A percentile compares a stretch with the other conserved stretches of the same genome.
These are phyloP conservation scores for Exophiala phaeomuriformis DNA, from an alignment of 2,329 filamentous ascomycete genomes.

Conservation along the genomic window DNA sequence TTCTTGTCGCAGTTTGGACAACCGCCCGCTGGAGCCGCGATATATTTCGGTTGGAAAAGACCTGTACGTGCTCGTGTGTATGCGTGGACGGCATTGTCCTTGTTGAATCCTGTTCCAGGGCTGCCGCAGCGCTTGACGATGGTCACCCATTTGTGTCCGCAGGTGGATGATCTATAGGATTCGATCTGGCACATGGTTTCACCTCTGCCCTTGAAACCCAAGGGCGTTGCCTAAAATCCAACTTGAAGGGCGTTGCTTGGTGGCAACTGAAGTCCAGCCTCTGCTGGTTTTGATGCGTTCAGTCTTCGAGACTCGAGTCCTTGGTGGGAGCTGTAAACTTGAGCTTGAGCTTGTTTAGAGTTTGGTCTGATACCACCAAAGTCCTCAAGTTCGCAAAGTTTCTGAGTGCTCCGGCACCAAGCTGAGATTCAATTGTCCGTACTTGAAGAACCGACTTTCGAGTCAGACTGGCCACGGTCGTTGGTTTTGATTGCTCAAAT, in stretches of 20 bases:
- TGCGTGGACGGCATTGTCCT: constrained; percentile 8
- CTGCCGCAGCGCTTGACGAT: constrained; percentile 40
- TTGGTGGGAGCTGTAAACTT: too few species aligned
- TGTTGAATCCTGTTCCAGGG: constrained; percentile 26
- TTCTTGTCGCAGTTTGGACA: constrained; percentile 32
- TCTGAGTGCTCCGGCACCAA: too few species aligned
- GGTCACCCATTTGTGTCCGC: constrained; percentile 44
- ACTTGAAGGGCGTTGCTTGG: neutral
- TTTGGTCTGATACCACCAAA: too few species aligned
- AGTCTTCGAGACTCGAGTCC: too few species aligned
- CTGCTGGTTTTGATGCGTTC: too few species aligned
- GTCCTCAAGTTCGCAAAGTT: too few species aligned
- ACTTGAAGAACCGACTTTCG: too few species aligned
- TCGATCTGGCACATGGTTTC: constrained; percentile 42
- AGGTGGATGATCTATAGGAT: constrained; percentile 41
- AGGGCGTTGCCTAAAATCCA: neutral
- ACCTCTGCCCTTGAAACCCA: neutral
- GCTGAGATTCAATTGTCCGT: too few species aligned
- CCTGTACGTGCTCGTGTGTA: constrained; percentile 21
- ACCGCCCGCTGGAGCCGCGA: constrained; percentile 14
- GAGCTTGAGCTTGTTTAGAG: too few species aligned
- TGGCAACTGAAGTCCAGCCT: too few species aligned
- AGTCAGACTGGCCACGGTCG: too few species aligned
- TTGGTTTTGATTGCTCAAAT: too few species aligned
- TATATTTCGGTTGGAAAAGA: constrained; percentile 9